Evolutionary conservation across 2,329 filamentous ascomycete genomes (phyloP).

Genomic region (Fusarium begoniae): DNA sequence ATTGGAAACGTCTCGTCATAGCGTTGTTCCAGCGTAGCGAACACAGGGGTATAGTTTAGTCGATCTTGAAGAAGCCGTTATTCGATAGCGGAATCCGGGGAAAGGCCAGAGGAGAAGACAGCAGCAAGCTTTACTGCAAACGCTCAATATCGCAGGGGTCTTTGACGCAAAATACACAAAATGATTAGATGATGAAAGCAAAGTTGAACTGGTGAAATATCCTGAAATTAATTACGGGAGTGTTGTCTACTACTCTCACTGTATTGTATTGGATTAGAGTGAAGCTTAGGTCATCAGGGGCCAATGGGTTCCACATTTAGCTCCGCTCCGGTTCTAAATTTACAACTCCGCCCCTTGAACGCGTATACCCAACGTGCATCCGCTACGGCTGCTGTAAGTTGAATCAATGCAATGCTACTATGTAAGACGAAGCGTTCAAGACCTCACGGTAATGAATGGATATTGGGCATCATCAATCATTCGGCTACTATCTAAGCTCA

Average conservation of each 20-base stretch:
- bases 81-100: not conserved
- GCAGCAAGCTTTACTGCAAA: not conserved
- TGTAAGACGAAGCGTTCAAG: not conserved
- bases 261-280: slow-evolving; percentile 1
- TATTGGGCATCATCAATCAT: not conserved
- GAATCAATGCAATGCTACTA: not conserved
- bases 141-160: not conserved
- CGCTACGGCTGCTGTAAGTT: not conserved
- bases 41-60: slow-evolving; percentile 15
- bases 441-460: not conserved
- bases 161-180: not conserved
- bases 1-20: slow-evolving; percentile 12
- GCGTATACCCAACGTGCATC: slow-evolving; percentile 17
- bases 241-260: not conserved
- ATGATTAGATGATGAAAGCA: slow-evolving; percentile 2
- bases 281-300: slow-evolving; percentile 44
- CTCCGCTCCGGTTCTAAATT: slow-evolving; percentile 13
- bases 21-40: slow-evolving; percentile 23
- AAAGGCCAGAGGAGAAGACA: not conserved
- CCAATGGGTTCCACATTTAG: slow-evolving; percentile 26
- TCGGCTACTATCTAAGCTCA: not conserved
- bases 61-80: slow-evolving; percentile 18
- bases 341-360: slow-evolving; percentile 31
- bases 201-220: slow-evolving; percentile 9
- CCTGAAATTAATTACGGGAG: slow-evolving; percentile 20